A percentile compares a stretch with the other conserved stretches of the same genome.
These are phyloP conservation scores for Fragaria ananassa DNA, from an alignment of 306 rosid species.

Conservation along the genomic window DNA sequence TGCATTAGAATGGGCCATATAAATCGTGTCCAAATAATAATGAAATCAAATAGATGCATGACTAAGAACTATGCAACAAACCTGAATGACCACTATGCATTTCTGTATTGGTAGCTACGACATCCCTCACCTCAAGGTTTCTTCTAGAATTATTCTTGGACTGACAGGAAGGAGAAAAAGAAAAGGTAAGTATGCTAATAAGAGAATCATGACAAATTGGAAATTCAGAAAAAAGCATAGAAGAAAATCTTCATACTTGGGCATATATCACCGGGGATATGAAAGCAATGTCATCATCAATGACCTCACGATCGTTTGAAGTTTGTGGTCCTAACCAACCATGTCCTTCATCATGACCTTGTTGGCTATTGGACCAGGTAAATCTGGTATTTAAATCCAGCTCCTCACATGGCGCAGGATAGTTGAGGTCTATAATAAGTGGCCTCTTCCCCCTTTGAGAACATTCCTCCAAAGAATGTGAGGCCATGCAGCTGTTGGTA, in stretches of 20 bases:
- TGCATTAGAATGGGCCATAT: not conserved
- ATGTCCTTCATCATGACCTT: conserved; percentile 6
- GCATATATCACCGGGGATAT: conserved; percentile 36
- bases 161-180: conserved; percentile 17
- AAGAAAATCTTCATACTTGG: conserved; percentile 22
- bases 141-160: conserved; percentile 34
- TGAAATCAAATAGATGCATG: not conserved
- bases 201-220: not conserved
- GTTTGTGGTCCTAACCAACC: conserved; percentile 13
- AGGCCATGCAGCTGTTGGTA: conserved; percentile 7
- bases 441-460: conserved; percentile 27
- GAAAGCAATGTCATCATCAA: conserved; percentile 34
- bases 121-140: conserved; percentile 24
- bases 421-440: conserved; percentile 33
- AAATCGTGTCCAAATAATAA: not conserved
- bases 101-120: conserved; percentile 4
- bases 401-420: conserved; percentile 24
- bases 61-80: not conserved
- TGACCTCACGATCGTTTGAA: conserved; percentile 21
- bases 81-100: conserved; percentile 21
- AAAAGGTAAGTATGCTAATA: not conserved
- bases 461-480: not conserved
- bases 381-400: conserved; percentile 14
- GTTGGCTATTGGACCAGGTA: conserved; percentile 12
- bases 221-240: not conserved